Evolutionary conservation across 177 flowering plant genomes (phyloP).

Genomic region (Vitis hybrid): DNA sequence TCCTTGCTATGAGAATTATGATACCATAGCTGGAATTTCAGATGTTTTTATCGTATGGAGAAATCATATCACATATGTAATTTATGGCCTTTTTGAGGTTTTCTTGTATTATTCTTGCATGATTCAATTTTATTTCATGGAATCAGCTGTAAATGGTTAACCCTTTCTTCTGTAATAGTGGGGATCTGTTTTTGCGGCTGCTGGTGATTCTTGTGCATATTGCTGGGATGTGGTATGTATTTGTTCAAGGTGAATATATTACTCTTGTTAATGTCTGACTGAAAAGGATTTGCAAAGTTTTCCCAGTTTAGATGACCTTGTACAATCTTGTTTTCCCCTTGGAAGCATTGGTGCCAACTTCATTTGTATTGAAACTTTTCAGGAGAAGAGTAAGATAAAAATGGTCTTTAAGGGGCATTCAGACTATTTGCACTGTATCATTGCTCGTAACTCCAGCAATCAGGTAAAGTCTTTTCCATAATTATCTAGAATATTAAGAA

Average conservation of each 20-base stretch:
- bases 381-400: slow-evolving; percentile 78
- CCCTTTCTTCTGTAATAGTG: slow-evolving; percentile 35
- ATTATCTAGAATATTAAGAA: neutral
- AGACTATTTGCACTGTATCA: slow-evolving; percentile 85
- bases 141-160: neutral
- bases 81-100: neutral
- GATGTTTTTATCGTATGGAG: too few species aligned
- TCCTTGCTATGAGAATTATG: neutral
- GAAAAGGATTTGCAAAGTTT: neutral
- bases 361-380: slow-evolving; percentile 16
- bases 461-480: slow-evolving; percentile 49
- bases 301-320: slow-evolving; percentile 1
- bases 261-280: neutral
- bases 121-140: slow-evolving; percentile 1
- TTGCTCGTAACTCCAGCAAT: slow-evolving; percentile 59
- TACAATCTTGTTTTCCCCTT: neutral
- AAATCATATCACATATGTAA: neutral
- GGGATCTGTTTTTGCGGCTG: slow-evolving; percentile 77
- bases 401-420: slow-evolving; percentile 84
- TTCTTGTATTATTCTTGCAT: neutral
- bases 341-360: slow-evolving; percentile 3
- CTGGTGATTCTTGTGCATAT: slow-evolving; percentile 96
- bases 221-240: slow-evolving; percentile 98
- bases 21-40: neutral
- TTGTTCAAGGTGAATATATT: slow-evolving; percentile 28